Evolutionary conservation across 345 rosid genomes (phyloP).

Genomic region (Lumnitzera racemosa): DNA sequence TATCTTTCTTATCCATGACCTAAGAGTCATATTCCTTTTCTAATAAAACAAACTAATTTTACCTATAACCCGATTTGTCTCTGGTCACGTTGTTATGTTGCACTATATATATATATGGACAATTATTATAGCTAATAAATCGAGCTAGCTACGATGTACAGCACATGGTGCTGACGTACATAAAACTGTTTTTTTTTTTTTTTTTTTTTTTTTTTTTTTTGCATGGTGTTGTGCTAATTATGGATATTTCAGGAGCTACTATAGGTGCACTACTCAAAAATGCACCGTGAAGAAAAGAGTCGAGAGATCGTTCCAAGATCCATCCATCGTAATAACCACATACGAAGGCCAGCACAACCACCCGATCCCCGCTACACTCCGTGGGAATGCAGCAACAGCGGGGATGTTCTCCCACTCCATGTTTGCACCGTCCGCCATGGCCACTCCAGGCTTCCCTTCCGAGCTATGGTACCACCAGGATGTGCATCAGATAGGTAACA

Average conservation of each 20-base stretch:
- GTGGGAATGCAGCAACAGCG: conserved; percentile 42
- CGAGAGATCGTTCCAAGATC: conserved; percentile 87
- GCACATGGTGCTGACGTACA: too few relatives aligned
- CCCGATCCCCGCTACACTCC: conserved; percentile 56
- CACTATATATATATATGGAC: too few relatives aligned
- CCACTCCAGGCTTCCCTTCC: conserved; percentile 27
- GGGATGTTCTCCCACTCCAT: conserved; percentile 37
- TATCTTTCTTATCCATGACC: too few relatives aligned
- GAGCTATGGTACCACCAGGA: conserved; percentile 26
- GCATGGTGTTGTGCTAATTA: not conserved
- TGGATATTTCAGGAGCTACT: conserved; percentile 56
- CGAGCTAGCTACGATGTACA: too few relatives aligned
- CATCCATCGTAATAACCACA: conserved; percentile 80
- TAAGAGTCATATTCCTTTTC: too few relatives aligned
- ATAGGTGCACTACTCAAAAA: conserved; percentile 83
- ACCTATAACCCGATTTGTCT: too few relatives aligned
- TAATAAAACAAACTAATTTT: too few relatives aligned
- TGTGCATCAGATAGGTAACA: conserved; percentile 13
- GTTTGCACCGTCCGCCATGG: conserved; percentile 21
- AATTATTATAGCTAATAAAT: too few relatives aligned
- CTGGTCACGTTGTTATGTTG: too few relatives aligned
- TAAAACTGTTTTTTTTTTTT: not conserved
- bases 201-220: not conserved
- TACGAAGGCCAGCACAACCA: conserved; percentile 93
- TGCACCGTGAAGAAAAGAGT: conserved; percentile 86